phyloP scores from a whole-genome alignment of 176 grass and related monocot species.

The Musa acuminata region DNA sequence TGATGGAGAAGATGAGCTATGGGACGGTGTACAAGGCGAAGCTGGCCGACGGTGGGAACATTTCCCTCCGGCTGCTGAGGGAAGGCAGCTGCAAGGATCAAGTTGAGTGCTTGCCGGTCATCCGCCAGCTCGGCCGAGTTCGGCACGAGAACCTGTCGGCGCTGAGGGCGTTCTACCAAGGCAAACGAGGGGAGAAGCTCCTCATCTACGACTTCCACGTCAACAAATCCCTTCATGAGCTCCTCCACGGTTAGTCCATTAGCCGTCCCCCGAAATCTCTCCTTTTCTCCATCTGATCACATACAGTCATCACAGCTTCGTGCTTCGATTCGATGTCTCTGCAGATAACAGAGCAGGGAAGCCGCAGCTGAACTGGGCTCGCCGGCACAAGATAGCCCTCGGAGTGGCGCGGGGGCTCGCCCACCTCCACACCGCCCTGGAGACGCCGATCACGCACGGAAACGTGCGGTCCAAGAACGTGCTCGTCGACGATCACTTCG shows the following conservation, averaged over 20 bases:
- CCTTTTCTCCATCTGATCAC: background rate
- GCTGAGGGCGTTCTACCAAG: slow-evolving; percentile 79
- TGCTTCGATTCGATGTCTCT: background rate
- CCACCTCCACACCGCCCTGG: slow-evolving; percentile 53
- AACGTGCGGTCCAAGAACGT: slow-evolving; percentile 56
- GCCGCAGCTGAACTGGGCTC: slow-evolving; percentile 45
- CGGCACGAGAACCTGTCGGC: slow-evolving; percentile 72
- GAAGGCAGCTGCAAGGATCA: slow-evolving; percentile 60
- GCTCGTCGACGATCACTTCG: slow-evolving; percentile 57
- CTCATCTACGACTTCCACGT: slow-evolving; percentile 72
- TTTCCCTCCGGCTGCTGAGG: slow-evolving; percentile 59
- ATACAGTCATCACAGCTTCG: background rate
- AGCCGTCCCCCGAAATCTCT: too few relatives aligned
- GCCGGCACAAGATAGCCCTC: slow-evolving; percentile 78
- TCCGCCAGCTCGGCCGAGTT: slow-evolving; percentile 49
- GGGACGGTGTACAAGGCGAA: slow-evolving; percentile 92
- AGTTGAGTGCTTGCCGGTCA: slow-evolving; percentile 27
- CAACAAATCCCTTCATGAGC: slow-evolving; percentile 41
- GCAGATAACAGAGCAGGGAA: slow-evolving; percentile 30
- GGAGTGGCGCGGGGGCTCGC: slow-evolving; percentile 59
- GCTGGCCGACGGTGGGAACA: slow-evolving; percentile 51
- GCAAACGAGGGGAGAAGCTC: slow-evolving; percentile 73
- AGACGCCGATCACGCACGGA: slow-evolving; percentile 44
- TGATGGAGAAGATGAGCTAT: slow-evolving; percentile 67
- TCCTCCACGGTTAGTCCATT: slow-evolving; percentile 41